A percentile compares a stretch with the other conserved stretches of the same genome.
These are phyloP conservation scores for Cytospora schulzeri DNA, from an alignment of 2,329 filamentous ascomycete genomes.

Conservation along the genomic window DNA sequence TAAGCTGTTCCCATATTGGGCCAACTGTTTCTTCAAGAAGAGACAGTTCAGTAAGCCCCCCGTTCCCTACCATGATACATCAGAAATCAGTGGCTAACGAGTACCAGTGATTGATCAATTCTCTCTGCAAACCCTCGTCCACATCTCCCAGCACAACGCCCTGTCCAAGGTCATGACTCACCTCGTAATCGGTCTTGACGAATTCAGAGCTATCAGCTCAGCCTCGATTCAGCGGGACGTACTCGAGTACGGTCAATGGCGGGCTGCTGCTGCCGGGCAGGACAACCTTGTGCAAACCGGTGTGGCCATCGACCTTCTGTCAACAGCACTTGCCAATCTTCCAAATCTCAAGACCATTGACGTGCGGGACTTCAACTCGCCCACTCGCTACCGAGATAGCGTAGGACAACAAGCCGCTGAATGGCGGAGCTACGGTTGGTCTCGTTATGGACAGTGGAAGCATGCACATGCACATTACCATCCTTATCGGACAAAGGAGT, in stretches of 20 bases:
- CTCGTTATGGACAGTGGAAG: slow-evolving; percentile 1
- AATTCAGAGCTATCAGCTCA: slow-evolving; percentile 20
- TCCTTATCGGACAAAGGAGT: slow-evolving; percentile 29
- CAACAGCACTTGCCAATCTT: slow-evolving; percentile 57
- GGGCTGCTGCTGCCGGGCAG: slow-evolving; percentile 31
- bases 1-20: slow-evolving; percentile 57
- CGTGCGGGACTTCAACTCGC: slow-evolving; percentile 60
- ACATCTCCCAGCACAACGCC: slow-evolving; percentile 51
- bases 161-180: slow-evolving; percentile 44
- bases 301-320: slow-evolving; percentile 54
- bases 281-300: slow-evolving; percentile 46
- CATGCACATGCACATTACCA: slow-evolving; percentile 1
- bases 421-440: slow-evolving; percentile 43
- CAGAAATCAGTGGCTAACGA: slow-evolving; percentile 31
- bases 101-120: slow-evolving; percentile 40
- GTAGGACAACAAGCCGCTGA: slow-evolving; percentile 42
- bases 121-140: slow-evolving; percentile 52
- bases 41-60: slow-evolving; percentile 57
- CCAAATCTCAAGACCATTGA: slow-evolving; percentile 57
- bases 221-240: background rate
- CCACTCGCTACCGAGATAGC: slow-evolving; percentile 54
- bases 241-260: background rate
- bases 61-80: slow-evolving; percentile 36
- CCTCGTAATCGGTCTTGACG: slow-evolving; percentile 53
- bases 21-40: slow-evolving; percentile 64